Percentiles rank a stretch among this genome's conserved stretches.
phyloP scores from a whole-genome alignment of 768 basidiomycete genomes.

The Lentinula sp. region DNA sequence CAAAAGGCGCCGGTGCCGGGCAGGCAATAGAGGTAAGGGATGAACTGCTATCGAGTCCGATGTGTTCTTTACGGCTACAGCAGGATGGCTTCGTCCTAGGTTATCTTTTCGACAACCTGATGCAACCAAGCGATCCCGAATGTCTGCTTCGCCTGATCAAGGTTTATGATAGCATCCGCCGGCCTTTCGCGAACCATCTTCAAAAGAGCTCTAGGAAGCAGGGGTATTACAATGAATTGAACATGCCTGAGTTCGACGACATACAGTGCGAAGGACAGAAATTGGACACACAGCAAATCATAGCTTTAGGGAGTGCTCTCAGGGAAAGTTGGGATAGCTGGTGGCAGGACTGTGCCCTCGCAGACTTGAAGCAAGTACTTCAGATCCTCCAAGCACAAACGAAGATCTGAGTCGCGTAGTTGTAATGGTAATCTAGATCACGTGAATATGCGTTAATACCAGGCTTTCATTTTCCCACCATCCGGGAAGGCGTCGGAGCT shows the following conservation, averaged over 20 bases:
- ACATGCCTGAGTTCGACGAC: conserved; percentile 9
- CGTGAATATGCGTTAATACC: too few species aligned
- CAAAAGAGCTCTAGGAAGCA: conserved; percentile 2
- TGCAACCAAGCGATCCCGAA: conserved; percentile 1
- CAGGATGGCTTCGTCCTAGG: conserved; percentile 33
- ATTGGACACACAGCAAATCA: background rate
- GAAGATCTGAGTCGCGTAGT: too few species aligned
- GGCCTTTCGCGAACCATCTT: conserved; percentile 17
- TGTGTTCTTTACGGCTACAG: background rate
- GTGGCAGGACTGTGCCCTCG: background rate
- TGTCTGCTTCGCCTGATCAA: conserved; percentile 15
- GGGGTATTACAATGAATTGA: conserved; percentile 7
- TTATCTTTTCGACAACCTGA: conserved; percentile 12
- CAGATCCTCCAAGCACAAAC: background rate
- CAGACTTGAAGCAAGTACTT: background rate
- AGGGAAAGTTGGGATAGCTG: background rate
- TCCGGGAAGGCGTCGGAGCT: too few species aligned
- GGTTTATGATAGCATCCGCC: conserved; percentile 22
- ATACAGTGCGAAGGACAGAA: background rate
- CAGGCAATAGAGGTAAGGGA: conserved; percentile 20
- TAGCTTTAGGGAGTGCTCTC: background rate
- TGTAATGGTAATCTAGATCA: too few species aligned
- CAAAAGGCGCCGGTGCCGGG: conserved; percentile 17
- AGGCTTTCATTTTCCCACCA: too few species aligned
- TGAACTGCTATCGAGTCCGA: background rate